Base-by-base conservation (phyloP, 2,329 filamentous ascomycete genomes). In the Calonectria hawksworthii region DNA sequence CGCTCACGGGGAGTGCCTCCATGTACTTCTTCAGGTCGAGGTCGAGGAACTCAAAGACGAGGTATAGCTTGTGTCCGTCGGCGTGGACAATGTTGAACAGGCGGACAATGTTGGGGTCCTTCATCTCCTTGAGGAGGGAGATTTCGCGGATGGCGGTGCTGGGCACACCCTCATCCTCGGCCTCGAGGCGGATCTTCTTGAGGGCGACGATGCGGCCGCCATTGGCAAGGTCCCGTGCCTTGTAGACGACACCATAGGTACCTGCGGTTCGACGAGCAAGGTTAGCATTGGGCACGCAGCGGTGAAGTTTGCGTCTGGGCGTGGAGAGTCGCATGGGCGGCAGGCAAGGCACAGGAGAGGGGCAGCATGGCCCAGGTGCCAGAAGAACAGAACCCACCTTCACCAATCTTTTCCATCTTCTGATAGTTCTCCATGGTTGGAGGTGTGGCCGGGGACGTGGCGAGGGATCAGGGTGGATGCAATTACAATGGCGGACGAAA, bases 21-120 rank as follows among this genome's bases (percentile, higher is more conserved):
- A 98, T 98, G 86, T 98, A 98, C 86, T 98, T 98, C 89, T 98
- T 98, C 80, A 98, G 89, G 82, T 98, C 96, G 73, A 96, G 90
- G 83, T 98, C 96, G 79, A 98, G 93, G 86, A 95, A 98, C 85
- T 98, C 96, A 78, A 96, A 94, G 80, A 98, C 96, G 63, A 98
- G 93, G 86, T 98, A 98, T 66, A 98, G 92, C 88, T 98, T 98
- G 88, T 98, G 95, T 72, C 96, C 95, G 84, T 98, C 96, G 83
- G 96, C 95, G 85, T 98, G 96, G 68, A 98, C 95, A 79, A 98
- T 98, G 88, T 98, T 98, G 83, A 96, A 87, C 54, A 98, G 92
- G 77, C 93, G 92, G 74, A 98, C 94, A 82, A 98, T 97, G 86
- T 96, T 98, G 76, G 94, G 93, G 85, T 98, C 94, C 84, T 94